These are phyloP conservation scores for Mesembryanthemum crystallinum DNA, from an alignment of 148 eudicot genomes.

Conservation along the genomic window DNA sequence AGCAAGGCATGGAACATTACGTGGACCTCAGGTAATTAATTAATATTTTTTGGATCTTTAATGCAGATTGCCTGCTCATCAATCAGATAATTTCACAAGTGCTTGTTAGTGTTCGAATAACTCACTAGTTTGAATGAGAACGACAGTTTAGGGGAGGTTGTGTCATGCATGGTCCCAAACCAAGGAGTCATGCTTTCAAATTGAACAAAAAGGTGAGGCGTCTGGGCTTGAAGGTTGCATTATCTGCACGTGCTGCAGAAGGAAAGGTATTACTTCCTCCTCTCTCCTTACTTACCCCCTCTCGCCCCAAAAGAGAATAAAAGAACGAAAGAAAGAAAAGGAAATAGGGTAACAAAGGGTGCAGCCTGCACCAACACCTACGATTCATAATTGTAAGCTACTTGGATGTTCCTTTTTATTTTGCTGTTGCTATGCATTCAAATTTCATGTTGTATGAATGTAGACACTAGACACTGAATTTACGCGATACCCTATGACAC, in stretches of 20 bases:
- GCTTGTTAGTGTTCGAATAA: slow-evolving; percentile 6
- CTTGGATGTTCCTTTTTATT: background rate
- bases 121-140: slow-evolving; percentile 10
- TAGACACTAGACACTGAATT: background rate
- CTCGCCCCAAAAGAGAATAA: no score
- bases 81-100: background rate
- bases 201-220: slow-evolving; percentile 91
- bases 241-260: slow-evolving; percentile 98
- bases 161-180: slow-evolving; percentile 90
- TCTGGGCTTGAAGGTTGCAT: slow-evolving; percentile 80
- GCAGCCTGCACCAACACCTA: background rate
- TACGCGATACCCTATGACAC: background rate
- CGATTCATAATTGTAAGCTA: background rate
- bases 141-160: slow-evolving; percentile 87
- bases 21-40: slow-evolving; percentile 69
- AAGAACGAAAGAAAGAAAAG: no score
- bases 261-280: slow-evolving; percentile 59
- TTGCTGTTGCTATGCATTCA: background rate
- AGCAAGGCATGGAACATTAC: slow-evolving; percentile 90
- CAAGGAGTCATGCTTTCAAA: slow-evolving; percentile 87
- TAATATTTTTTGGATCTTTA: background rate
- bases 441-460: slow-evolving; percentile 3
- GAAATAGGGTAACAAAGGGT: background rate
- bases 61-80: background rate
- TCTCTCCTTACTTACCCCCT: background rate